These are phyloP conservation scores for Ceratobasidium sp. DNA, from an alignment of 1,284 basidiomycete species.

Conservation along the genomic window DNA sequence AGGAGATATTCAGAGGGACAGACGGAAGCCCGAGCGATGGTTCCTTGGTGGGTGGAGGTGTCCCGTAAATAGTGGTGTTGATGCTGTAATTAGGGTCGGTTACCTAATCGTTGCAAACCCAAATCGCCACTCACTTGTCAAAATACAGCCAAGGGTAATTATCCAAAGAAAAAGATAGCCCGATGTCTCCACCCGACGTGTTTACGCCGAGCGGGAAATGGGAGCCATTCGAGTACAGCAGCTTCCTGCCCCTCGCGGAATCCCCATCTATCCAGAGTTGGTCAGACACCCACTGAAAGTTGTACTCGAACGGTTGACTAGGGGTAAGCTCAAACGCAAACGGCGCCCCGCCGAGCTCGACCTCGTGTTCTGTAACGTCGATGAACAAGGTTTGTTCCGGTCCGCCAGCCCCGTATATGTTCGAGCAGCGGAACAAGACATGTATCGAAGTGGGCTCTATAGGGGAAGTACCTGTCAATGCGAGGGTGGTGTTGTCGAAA, in stretches of 20 bases:
- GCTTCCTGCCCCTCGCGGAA: background rate
- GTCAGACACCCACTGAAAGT: background rate
- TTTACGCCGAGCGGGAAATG: background rate
- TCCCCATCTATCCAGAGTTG: slow-evolving; percentile 8
- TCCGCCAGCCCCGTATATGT: slow-evolving; percentile 28
- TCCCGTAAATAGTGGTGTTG: slow-evolving; percentile 16
- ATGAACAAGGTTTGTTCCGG: slow-evolving; percentile 7
- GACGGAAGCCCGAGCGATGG: background rate
- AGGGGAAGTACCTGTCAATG: slow-evolving; percentile 22
- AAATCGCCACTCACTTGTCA: slow-evolving; percentile 4
- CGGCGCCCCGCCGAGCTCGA: slow-evolving; percentile 13
- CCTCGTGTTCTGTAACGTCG: slow-evolving; percentile 12
- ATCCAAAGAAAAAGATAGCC: slow-evolving; percentile 15
- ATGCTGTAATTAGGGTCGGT: background rate
- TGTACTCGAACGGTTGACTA: slow-evolving; percentile 18
- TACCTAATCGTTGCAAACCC: background rate
- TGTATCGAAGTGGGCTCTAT: slow-evolving; percentile 12
- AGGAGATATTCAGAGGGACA: slow-evolving; percentile 29
- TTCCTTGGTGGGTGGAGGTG: background rate
- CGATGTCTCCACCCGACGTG: slow-evolving; percentile 1
- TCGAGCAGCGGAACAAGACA: slow-evolving; percentile 29
- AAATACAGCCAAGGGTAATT: slow-evolving; percentile 33
- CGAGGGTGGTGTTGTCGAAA: slow-evolving; percentile 25
- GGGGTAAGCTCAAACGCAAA: slow-evolving; percentile 2
- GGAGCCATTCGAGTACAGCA: slow-evolving; percentile 20